Percentiles rank a stretch among this genome's conserved stretches.
Evolutionary conservation across 1,139 yeast species (phyloP).

Genomic region (Magnusiomyces tetraspermus): DNA sequence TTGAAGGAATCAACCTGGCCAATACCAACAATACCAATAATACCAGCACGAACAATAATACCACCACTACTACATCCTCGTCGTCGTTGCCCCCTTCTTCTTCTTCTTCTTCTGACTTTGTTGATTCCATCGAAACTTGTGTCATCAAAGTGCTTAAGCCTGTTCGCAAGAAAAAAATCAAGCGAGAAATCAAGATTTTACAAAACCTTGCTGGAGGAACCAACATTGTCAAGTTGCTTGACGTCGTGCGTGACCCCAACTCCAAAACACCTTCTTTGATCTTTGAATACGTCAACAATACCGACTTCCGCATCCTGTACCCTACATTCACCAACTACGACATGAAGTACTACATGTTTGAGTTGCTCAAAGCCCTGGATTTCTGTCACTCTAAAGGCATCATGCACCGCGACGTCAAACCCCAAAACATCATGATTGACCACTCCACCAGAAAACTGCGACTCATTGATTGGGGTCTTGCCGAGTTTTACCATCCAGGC

Average conservation of each 20-base stretch:
- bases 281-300: conserved; percentile 83
- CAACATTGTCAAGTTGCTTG: conserved; percentile 70
- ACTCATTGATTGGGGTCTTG: conserved; percentile 97
- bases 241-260: conserved; percentile 81
- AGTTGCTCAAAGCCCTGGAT: conserved; percentile 81
- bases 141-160: conserved; percentile 96
- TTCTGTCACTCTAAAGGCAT: conserved; percentile 96
- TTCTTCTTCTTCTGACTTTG: too few relatives aligned
- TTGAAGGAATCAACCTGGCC: conserved; percentile 53
- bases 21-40: neutral
- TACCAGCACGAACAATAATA: neutral
- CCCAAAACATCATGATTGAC: conserved; percentile 97
- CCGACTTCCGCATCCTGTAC: conserved; percentile 82
- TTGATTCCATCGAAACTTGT: conserved; percentile 31
- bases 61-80: too few relatives aligned
- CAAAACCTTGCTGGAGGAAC: conserved; percentile 84
- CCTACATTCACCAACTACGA: conserved; percentile 83
- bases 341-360: conserved; percentile 80
- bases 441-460: conserved; percentile 62
- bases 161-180: conserved; percentile 90
- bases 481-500: conserved; percentile 93
- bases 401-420: conserved; percentile 98
- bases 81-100: conserved; percentile 7
- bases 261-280: conserved; percentile 90
- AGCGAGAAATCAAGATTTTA: conserved; percentile 86